phyloP scores from a whole-genome alignment of 2,329 filamentous ascomycete genomes.

The Trichophyton benhamiae region DNA sequence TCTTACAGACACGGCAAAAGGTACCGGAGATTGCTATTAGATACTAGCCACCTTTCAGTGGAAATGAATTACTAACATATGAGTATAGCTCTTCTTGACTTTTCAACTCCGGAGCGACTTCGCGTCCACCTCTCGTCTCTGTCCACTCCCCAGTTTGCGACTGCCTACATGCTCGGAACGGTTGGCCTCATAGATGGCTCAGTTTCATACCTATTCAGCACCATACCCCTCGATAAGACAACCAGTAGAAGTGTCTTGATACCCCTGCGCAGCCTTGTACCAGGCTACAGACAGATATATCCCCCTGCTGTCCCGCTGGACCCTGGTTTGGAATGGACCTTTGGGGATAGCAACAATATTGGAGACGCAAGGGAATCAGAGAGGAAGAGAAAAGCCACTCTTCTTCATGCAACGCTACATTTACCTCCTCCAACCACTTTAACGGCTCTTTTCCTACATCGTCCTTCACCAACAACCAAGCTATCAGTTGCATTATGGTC shows the following conservation, averaged over 20 bases:
- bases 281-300: constrained; percentile 68
- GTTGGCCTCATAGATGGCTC: constrained; percentile 89
- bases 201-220: constrained; percentile 93
- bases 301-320: constrained; percentile 25
- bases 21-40: constrained; percentile 34
- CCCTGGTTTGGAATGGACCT: not conserved
- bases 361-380: not conserved
- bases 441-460: constrained; percentile 70
- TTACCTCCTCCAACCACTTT: constrained; percentile 62
- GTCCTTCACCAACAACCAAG: constrained; percentile 65
- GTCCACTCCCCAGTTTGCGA: constrained; percentile 83
- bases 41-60: not conserved
- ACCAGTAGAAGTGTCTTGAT: constrained; percentile 60
- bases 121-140: constrained; percentile 82
- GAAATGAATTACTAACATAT: not conserved
- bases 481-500: constrained; percentile 55
- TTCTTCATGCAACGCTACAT: constrained; percentile 36
- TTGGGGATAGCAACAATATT: not conserved
- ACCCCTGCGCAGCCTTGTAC: constrained; percentile 63
- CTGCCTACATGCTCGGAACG: constrained; percentile 81
- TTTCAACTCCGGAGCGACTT: constrained; percentile 70
- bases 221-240: constrained; percentile 56
- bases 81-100: constrained; percentile 64
- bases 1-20: constrained; percentile 71
- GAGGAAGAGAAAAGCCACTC: constrained; percentile 24